phyloP scores from a whole-genome alignment of 2,329 filamentous ascomycete species.

The Phoma sp. region DNA sequence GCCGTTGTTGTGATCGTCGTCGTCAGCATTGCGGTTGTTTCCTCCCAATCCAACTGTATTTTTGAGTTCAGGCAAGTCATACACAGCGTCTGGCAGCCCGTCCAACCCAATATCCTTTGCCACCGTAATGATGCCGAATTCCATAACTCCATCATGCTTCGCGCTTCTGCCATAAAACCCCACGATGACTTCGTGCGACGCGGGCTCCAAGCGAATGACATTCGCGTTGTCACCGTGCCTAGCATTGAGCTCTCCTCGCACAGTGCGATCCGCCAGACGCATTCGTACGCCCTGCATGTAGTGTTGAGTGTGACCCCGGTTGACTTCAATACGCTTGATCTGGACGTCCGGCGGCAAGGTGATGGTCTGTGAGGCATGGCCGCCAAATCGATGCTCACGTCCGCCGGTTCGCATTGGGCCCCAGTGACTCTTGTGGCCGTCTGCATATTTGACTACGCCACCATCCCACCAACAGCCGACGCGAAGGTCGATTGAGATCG shows the following conservation, averaged over 20 bases:
- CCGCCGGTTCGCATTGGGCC: conserved; percentile 38
- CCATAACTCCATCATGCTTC: conserved; percentile 26
- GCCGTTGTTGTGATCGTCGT: background rate
- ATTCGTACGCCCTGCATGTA: conserved; percentile 39
- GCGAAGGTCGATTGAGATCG: conserved; percentile 53
- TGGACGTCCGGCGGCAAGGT: conserved; percentile 32
- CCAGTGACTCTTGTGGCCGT: conserved; percentile 53
- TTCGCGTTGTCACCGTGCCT: conserved; percentile 10
- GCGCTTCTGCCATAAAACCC: conserved; percentile 55
- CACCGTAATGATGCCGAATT: conserved; percentile 58
- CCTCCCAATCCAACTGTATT: conserved; percentile 33
- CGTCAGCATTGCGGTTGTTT: background rate
- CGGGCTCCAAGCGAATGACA: conserved; percentile 39
- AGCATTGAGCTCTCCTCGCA: conserved; percentile 39
- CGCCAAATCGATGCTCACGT: conserved; percentile 41
- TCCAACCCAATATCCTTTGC: conserved; percentile 49
- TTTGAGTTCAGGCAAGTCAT: conserved; percentile 52
- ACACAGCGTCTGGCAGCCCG: conserved; percentile 50
- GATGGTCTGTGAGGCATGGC: conserved; percentile 38
- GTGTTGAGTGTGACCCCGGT: conserved; percentile 1
- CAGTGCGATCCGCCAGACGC: conserved; percentile 37
- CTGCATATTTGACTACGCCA: conserved; percentile 53
- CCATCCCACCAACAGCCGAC: conserved; percentile 55
- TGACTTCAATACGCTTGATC: conserved; percentile 43
- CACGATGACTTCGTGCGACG: conserved; percentile 49